These are phyloP conservation scores for Salix suchowensis DNA, from an alignment of 345 rosid species.

Conservation along the genomic window DNA sequence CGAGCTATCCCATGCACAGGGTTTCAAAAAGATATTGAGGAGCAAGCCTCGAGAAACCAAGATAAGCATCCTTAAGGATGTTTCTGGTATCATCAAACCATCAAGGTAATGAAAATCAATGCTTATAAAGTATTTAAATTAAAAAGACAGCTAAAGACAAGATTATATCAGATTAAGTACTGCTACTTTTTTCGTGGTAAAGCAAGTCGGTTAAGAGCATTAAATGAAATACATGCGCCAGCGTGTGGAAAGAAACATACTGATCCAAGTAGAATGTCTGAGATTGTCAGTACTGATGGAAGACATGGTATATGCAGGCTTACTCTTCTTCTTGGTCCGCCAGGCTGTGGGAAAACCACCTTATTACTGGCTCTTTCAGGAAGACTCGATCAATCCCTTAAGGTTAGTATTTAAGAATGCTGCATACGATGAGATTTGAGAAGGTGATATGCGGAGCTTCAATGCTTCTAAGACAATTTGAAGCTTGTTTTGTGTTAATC, in stretches of 20 bases:
- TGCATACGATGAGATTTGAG: too few relatives aligned
- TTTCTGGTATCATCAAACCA: constrained; percentile 3
- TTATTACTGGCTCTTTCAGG: constrained; percentile 70
- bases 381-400: constrained; percentile 54
- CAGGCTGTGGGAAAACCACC: constrained; percentile 82
- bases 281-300: too few relatives aligned
- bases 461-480: too few relatives aligned
- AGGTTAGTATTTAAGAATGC: constrained; percentile 29
- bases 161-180: neutral
- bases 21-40: too few relatives aligned
- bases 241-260: too few relatives aligned
- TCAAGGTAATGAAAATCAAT: neutral
- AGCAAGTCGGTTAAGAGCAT: too few relatives aligned
- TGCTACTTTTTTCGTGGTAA: neutral
- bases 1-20: too few relatives aligned
- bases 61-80: constrained; percentile 6
- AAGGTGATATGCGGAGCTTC: too few relatives aligned
- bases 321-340: constrained; percentile 80
- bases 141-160: neutral
- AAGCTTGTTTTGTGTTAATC: too few relatives aligned
- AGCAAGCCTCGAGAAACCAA: neutral
- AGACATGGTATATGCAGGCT: constrained; percentile 29
- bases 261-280: too few relatives aligned
- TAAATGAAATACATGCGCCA: too few relatives aligned
- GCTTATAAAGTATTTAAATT: neutral